A percentile compares a stretch with the other conserved stretches of the same genome.
Evolutionary conservation across 2,329 filamentous ascomycete genomes (phyloP).

Genomic region (Hymenoscyphus linearis): DNA sequence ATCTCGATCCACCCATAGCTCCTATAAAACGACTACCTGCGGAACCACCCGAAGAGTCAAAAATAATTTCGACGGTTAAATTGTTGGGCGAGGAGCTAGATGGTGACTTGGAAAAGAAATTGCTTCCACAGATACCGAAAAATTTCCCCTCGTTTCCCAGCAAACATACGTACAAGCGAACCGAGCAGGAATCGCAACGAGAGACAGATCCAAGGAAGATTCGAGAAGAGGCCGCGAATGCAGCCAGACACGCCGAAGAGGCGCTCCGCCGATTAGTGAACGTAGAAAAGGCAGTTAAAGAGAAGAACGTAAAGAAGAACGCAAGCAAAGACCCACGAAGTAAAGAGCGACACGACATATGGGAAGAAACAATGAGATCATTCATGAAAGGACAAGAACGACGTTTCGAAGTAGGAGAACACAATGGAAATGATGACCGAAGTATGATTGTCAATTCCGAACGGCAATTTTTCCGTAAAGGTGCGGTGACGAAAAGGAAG

Average conservation of each 20-base stretch:
- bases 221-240: conserved; percentile 52
- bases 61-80: conserved; percentile 37
- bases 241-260: conserved; percentile 57
- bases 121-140: conserved; percentile 51
- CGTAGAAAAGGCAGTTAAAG: conserved; percentile 58
- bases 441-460: conserved; percentile 62
- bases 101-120: conserved; percentile 51
- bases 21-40: conserved; percentile 31
- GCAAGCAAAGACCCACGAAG: conserved; percentile 45
- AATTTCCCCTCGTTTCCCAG: conserved; percentile 59
- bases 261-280: conserved; percentile 54
- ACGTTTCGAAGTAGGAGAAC: conserved; percentile 19
- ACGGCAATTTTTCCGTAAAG: conserved; percentile 45
- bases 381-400: conserved; percentile 32
- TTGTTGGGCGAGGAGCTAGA: conserved; percentile 49
- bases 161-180: conserved; percentile 59
- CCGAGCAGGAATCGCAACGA: conserved; percentile 41
- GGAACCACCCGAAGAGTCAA: conserved; percentile 35
- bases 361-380: conserved; percentile 56
- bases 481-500: conserved; percentile 21
- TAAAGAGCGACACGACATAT: conserved; percentile 52
- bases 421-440: conserved; percentile 45
- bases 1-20: conserved; percentile 50
- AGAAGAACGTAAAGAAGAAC: conserved; percentile 55
- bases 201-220: conserved; percentile 52